These are phyloP conservation scores for Debaryomyces prosopidis DNA, from an alignment of 805 yeast species.

Conservation along the genomic window DNA sequence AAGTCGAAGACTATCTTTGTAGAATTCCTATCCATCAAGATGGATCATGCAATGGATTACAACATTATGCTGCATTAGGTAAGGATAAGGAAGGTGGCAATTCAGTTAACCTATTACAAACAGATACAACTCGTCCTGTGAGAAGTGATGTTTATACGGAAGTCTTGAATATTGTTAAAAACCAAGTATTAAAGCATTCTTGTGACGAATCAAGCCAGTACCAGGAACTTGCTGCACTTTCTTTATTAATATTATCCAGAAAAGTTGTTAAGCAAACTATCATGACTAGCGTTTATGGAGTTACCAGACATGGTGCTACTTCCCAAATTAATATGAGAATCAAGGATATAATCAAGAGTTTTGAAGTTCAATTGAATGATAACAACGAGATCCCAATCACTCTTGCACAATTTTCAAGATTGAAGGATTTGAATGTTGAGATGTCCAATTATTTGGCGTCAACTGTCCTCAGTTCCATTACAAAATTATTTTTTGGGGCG, in stretches of 20 bases:
- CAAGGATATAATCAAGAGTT: conserved; percentile 18
- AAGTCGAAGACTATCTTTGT: conserved; percentile 19
- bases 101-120: conserved; percentile 38
- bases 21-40: conserved; percentile 43
- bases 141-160: conserved; percentile 35
- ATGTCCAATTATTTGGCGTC: conserved; percentile 18
- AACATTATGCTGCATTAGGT: conserved; percentile 46
- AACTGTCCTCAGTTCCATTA: conserved; percentile 23
- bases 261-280: conserved; percentile 42
- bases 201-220: neutral
- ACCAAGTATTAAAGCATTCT: conserved; percentile 7
- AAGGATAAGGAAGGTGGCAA: conserved; percentile 35
- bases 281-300: conserved; percentile 49
- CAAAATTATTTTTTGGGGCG: conserved; percentile 34
- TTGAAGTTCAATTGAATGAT: conserved; percentile 2
- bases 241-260: conserved; percentile 22
- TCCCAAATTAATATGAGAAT: conserved; percentile 29
- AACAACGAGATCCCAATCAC: neutral
- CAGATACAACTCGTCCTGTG: conserved; percentile 4
- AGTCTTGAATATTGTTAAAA: conserved; percentile 28
- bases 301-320: conserved; percentile 37
- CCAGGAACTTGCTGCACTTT: conserved; percentile 13
- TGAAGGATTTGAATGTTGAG: neutral
- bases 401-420: neutral
- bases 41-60: conserved; percentile 48